A percentile compares a stretch with the other conserved stretches of the same genome.
Conservation (phyloP, 1,284 basidiomycete species). For the Entoloma clypeatum region DNA sequence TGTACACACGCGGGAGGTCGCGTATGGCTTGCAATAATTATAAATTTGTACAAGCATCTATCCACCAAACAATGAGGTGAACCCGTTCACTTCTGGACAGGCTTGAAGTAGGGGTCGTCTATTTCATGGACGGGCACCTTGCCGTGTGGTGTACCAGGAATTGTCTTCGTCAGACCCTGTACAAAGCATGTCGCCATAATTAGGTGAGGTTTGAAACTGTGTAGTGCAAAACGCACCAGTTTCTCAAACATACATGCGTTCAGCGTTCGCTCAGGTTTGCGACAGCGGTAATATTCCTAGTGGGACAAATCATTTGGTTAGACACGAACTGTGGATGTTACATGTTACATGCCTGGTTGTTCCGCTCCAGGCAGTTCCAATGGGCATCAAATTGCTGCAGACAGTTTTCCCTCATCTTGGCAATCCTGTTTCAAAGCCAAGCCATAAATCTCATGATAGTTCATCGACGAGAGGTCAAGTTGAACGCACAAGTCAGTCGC, state of each 20-base stretch:
- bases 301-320: slow-evolving; percentile 5
- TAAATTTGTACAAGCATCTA: slow-evolving; percentile 21
- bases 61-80: neutral
- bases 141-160: slow-evolving; percentile 87
- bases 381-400: slow-evolving; percentile 86
- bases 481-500: slow-evolving; percentile 85
- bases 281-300: slow-evolving; percentile 89
- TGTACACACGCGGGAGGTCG: too few species aligned
- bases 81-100: slow-evolving; percentile 54
- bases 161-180: slow-evolving; percentile 88
- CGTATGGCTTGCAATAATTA: too few species aligned
- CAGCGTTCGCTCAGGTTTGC: slow-evolving; percentile 84
- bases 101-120: slow-evolving; percentile 76
- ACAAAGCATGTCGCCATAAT: slow-evolving; percentile 7
- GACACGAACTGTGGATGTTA: neutral
- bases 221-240: slow-evolving; percentile 53
- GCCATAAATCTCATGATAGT: neutral
- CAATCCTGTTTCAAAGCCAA: slow-evolving; percentile 57
- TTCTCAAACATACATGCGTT: slow-evolving; percentile 98
- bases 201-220: neutral
- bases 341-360: slow-evolving; percentile 77
- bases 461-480: neutral
- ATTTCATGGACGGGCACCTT: slow-evolving; percentile 89
- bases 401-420: slow-evolving; percentile 93
- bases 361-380: slow-evolving; percentile 92